These are phyloP conservation scores for Sclerotinia nivalis DNA, from an alignment of 2,329 filamentous ascomycete species.

Conservation along the genomic window DNA sequence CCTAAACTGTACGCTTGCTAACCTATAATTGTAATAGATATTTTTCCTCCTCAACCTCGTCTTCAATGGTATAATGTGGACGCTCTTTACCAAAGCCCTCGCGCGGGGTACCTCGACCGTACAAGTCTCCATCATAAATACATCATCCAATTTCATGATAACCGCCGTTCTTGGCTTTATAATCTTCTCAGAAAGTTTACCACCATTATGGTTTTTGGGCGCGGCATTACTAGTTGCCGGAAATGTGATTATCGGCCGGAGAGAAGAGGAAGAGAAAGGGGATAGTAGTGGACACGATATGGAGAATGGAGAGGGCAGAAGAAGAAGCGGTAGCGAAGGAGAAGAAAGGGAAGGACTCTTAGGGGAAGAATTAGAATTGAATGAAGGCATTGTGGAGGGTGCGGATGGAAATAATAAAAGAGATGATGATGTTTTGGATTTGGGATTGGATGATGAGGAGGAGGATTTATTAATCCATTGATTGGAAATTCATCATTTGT, in stretches of 20 bases:
- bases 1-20: not conserved
- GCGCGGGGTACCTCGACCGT: slow-evolving; percentile 73
- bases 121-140: slow-evolving; percentile 80
- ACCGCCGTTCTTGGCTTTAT: slow-evolving; percentile 70
- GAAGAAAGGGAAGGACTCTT: slow-evolving; percentile 25
- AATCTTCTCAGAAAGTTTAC: slow-evolving; percentile 71
- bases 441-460: slow-evolving; percentile 29
- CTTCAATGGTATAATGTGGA: slow-evolving; percentile 65
- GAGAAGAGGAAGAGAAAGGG: slow-evolving; percentile 54
- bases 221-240: slow-evolving; percentile 71
- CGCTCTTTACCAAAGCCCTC: slow-evolving; percentile 77
- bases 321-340: slow-evolving; percentile 16
- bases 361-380: slow-evolving; percentile 30
- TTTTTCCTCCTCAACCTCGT: slow-evolving; percentile 31
- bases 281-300: slow-evolving; percentile 25
- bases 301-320: slow-evolving; percentile 26
- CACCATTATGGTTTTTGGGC: slow-evolving; percentile 75
- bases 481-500: not conserved
- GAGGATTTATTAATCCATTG: slow-evolving; percentile 19
- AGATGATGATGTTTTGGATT: slow-evolving; percentile 36
- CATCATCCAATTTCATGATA: slow-evolving; percentile 77
- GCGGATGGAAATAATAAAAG: slow-evolving; percentile 26
- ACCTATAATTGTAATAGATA: not conserved
- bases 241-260: slow-evolving; percentile 74
- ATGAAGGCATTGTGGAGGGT: slow-evolving; percentile 24